Evolutionary conservation across 2,329 filamentous ascomycete genomes (phyloP).

Genomic region (Talaromyces sp.): DNA sequence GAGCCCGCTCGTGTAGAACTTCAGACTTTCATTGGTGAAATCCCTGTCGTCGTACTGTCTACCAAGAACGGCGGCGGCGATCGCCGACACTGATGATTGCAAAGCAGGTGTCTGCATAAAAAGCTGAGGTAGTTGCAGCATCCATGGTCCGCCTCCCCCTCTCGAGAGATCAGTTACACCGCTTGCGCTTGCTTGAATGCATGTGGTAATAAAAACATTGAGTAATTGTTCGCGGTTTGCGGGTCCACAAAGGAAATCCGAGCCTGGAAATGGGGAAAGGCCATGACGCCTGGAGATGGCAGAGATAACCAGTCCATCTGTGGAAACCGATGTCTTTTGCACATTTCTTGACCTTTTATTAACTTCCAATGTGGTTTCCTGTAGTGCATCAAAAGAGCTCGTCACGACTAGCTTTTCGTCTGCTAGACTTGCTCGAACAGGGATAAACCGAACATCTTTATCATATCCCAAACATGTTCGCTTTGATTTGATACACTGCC

Average conservation of each 20-base stretch:
- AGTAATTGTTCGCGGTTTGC: conserved; percentile 26
- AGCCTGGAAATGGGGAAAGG: neutral
- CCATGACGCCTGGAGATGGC: neutral
- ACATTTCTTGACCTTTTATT: neutral
- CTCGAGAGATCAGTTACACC: neutral
- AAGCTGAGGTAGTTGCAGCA: conserved; percentile 24
- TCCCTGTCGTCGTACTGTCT: conserved; percentile 18
- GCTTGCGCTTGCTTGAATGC: conserved; percentile 15
- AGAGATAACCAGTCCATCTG: neutral
- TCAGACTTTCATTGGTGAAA: conserved; percentile 25
- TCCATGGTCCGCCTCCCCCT: conserved; percentile 22
- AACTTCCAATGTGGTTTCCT: neutral
- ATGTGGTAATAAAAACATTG: conserved; percentile 22
- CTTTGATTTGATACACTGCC: conserved; percentile 27
- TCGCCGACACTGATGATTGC: conserved; percentile 25
- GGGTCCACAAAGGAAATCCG: neutral
- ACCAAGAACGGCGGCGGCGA: conserved; percentile 26
- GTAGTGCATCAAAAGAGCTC: conserved; percentile 8
- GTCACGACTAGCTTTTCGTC: conserved; percentile 13
- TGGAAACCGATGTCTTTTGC: neutral
- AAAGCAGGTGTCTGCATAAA: conserved; percentile 23
- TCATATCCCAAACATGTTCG: conserved; percentile 28
- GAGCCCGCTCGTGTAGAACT: conserved; percentile 31
- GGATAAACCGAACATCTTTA: conserved; percentile 25
- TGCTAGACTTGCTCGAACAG: conserved; percentile 20